Evolutionary conservation across 1,284 basidiomycete genomes (phyloP), one percentile per base, ranked within the genome.

Genomic region (Abortiporus biennis): DNA sequence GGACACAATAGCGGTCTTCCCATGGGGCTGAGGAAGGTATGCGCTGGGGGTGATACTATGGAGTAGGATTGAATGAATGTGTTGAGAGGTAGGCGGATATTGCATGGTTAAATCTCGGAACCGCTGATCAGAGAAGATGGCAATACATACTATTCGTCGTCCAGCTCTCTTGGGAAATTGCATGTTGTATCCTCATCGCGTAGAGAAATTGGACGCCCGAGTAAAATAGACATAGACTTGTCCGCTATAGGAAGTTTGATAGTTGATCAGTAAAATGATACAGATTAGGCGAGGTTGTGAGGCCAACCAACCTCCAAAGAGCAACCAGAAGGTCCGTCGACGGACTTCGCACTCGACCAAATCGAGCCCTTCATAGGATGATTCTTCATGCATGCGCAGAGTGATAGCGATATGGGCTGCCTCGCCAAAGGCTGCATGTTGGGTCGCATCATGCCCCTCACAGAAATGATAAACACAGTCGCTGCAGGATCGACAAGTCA

Each of bases 141-240:
- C 39, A 40, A 25, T 20, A 78, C 85, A 55, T 62, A 88, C 85
- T 87, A 89, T 66, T 89, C 85, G 58, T 89, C 85, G 61, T 89
- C 85, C 43, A 89, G 67, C 63, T 89, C 85, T 61, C 83, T 85
- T 24, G 86, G 86, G 64, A 89, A 88, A 60, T 87, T 83, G 17
- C 88, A 79, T 25, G 85, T 88, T 60, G 85, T 90, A 57, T 92
- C 90, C 56, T 90, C 86, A 56, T 92, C 87, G 43, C 87, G 78
- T 54, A 90, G 71, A 57, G 80, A 85, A 46, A 91, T 85, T 22
- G 88, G 85, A 40, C 84, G 72, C 9, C 85, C 85, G 30, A 92
- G 69, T 19, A 91, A 68, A 49, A 89, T 84, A 35, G 84, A 84
- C 78, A 85, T 85, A n/a, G 87, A 90, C 63, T 90, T 90, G 63